Evolutionary conservation across 164 flowering plant species (phyloP), one percentile per base, ranked within the genome.

Genomic region (Santalum album): DNA sequence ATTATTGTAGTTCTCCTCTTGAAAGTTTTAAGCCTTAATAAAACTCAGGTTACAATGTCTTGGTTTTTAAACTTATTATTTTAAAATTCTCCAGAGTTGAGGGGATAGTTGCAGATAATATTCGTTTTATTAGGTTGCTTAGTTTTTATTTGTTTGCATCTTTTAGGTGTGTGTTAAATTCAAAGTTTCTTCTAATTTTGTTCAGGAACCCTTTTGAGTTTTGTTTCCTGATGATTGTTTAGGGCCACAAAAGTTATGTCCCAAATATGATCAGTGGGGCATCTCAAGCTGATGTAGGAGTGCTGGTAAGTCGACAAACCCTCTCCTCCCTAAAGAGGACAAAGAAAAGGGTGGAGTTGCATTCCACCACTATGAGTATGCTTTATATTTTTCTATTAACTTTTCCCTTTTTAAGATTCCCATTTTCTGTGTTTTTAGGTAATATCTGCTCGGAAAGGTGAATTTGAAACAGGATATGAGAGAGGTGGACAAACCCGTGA

Each of bases 191-290:
- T n/a, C n/a, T n/a, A n/a, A n/a, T 12, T 38, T 18, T 38, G 7
- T 1, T 22, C 57, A n/a, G n/a, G n/a, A n/a, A n/a, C n/a, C n/a
- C n/a, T n/a, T 55, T n/a, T 12, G 7, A 18, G 14, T 34, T 0
- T 5, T 45, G 29, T 21, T 60, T 62, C 36, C 42, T 18, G 4
- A 65, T 47, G 46, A 54, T 63, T 49, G 35, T 65, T 39, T 74
- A 94, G 99, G 99, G 99, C 50, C 99, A 94, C 70, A 94, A 94
- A 69, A 94, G 95, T 75, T 94, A 94, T 78, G 97, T 94, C 7
- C 99, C 99, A 14, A 92, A 92, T 78, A 92, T 92, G 99, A 92
- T 92, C 54, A 92, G 99, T 67, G 99, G 99, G 53, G 99, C 99
- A 58, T 84, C 99, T 65, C 99, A 92, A 65, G 99, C 99, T 49